phyloP scores from a whole-genome alignment of 1,139 yeast genomes.

The Yamadazyma blattariae region DNA sequence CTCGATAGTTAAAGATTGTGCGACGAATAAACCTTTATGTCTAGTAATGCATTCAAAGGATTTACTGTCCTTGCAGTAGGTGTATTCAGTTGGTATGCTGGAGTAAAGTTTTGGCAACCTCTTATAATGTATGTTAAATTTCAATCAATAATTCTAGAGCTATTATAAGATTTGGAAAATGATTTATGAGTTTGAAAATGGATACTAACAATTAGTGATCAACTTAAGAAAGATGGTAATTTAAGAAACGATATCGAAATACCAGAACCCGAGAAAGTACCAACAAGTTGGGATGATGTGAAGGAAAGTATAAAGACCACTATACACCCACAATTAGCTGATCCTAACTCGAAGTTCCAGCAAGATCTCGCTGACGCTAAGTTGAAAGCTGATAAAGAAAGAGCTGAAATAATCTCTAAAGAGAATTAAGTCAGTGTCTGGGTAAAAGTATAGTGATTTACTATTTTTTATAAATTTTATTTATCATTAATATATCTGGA shows the following conservation, averaged over 20 bases:
- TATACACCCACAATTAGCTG: slow-evolving; percentile 19
- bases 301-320: slow-evolving; percentile 23
- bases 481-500: no score
- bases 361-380: background rate
- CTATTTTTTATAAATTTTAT: no score
- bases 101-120: slow-evolving; percentile 73
- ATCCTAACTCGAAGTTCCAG: background rate
- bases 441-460: no score
- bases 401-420: no score
- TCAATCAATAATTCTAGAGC: no score
- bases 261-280: slow-evolving; percentile 40
- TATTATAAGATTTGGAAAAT: no score
- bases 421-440: no score
- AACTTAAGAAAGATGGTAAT: slow-evolving; percentile 63
- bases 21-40: no score
- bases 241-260: slow-evolving; percentile 57
- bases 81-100: slow-evolving; percentile 45
- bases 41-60: no score
- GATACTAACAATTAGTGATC: slow-evolving; percentile 46
- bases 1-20: no score
- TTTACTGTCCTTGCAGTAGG: slow-evolving; percentile 29
- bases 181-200: background rate
- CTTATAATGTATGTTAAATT: slow-evolving; percentile 60
- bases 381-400: background rate
- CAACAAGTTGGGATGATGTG: slow-evolving; percentile 39